These are phyloP conservation scores for Maudiozyma turicensis DNA, from an alignment of 805 yeast species.

Conservation along the genomic window DNA sequence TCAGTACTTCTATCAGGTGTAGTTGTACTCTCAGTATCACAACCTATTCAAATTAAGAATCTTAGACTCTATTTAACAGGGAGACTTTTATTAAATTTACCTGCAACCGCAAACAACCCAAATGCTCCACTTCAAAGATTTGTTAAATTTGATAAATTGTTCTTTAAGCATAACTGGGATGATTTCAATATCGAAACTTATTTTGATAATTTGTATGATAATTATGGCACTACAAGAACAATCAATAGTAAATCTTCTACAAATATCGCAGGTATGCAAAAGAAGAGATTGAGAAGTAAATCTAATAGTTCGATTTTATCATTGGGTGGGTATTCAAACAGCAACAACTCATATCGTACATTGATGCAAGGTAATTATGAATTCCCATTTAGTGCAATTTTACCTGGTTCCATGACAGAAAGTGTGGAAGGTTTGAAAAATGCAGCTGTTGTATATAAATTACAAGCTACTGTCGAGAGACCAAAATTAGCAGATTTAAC, in stretches of 20 bases:
- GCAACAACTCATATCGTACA: constrained; percentile 28
- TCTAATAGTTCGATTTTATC: constrained; percentile 27
- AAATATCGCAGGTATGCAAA: constrained; percentile 17
- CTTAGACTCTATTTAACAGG: constrained; percentile 57
- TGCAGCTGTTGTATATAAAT: constrained; percentile 59
- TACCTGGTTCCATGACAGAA: constrained; percentile 80
- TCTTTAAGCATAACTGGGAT: constrained; percentile 76
- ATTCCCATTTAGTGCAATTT: constrained; percentile 73
- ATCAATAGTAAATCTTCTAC: constrained; percentile 14
- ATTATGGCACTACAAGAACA: constrained; percentile 11
- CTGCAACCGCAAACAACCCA: constrained; percentile 31
- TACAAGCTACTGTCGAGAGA: constrained; percentile 74
- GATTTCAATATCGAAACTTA: constrained; percentile 44
- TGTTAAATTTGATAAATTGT: constrained; percentile 44
- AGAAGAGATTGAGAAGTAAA: constrained; percentile 4
- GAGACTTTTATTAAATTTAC: constrained; percentile 55
- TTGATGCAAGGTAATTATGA: constrained; percentile 75
- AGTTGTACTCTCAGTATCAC: constrained; percentile 66
- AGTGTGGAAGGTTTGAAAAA: constrained; percentile 85
- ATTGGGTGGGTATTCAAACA: constrained; percentile 14
- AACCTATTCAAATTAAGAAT: constrained; percentile 60
- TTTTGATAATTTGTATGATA: constrained; percentile 20
- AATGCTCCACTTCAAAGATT: constrained; percentile 40
- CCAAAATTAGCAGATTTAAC: constrained; percentile 62
- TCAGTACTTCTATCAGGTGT: constrained; percentile 69